Conservation (phyloP, 495 filamentous ascomycete genomes). For the Neurospora intermedia region DNA sequence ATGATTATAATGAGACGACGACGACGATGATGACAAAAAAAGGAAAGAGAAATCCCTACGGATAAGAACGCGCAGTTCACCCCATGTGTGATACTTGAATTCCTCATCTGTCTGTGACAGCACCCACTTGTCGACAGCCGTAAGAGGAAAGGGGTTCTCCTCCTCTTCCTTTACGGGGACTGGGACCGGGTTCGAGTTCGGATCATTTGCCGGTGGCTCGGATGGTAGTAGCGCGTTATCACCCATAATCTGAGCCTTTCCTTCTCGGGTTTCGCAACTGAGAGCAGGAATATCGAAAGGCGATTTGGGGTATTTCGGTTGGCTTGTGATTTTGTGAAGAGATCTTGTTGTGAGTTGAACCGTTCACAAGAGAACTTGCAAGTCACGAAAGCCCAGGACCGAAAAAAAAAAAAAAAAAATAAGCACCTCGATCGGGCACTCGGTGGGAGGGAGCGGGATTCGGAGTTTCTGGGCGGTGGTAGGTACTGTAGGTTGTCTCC, state of each 20-base stretch:
- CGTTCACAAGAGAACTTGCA: background rate
- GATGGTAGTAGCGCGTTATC: constrained; percentile 5
- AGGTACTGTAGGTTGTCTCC: background rate
- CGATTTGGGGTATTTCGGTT: background rate
- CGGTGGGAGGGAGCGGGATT: background rate
- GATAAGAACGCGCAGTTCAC: constrained; percentile 55
- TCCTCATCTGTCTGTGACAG: constrained; percentile 61
- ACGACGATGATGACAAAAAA: background rate
- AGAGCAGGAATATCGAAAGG: background rate
- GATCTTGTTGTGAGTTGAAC: background rate
- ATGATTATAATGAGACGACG: background rate
- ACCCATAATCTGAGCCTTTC: constrained; percentile 7
- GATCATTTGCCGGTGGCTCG: background rate
- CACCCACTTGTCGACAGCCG: constrained; percentile 52
- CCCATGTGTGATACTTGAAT: constrained; percentile 57
- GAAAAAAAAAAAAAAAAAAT: background rate
- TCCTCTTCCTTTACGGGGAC: background rate
- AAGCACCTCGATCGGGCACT: background rate
- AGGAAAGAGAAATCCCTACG: constrained; percentile 33
- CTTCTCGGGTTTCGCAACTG: background rate
- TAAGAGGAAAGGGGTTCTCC: constrained; percentile 50
- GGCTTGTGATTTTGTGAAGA: background rate
- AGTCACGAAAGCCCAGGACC: background rate
- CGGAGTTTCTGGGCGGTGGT: background rate
- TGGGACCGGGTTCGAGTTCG: too few relatives aligned